A percentile compares a stretch with the other conserved stretches of the same genome.
These are phyloP conservation scores for Myxozyma neglecta DNA, from an alignment of 805 yeast genomes.

Conservation along the genomic window DNA sequence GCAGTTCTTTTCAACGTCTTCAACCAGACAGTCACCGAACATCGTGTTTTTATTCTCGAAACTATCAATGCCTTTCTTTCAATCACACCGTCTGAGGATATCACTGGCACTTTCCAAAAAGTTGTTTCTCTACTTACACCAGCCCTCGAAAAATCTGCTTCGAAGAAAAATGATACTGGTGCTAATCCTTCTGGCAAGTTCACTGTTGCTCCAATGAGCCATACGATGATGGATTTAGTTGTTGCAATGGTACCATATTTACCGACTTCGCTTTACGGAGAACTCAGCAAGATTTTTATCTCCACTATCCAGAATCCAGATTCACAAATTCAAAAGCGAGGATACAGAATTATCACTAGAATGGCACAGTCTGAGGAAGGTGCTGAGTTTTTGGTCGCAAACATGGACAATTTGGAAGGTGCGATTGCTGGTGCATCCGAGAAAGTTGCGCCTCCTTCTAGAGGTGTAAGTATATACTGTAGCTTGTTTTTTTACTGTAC, in stretches of 20 bases:
- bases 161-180: slow-evolving; percentile 40
- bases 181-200: slow-evolving; percentile 36
- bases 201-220: slow-evolving; percentile 56
- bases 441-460: slow-evolving; percentile 66
- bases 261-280: slow-evolving; percentile 66
- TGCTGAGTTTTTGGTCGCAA: slow-evolving; percentile 51
- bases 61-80: slow-evolving; percentile 79
- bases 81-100: slow-evolving; percentile 56
- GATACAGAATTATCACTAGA: slow-evolving; percentile 48
- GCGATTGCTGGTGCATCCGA: slow-evolving; percentile 19
- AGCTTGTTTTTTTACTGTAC: neutral
- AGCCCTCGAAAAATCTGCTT: slow-evolving; percentile 50
- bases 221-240: slow-evolving; percentile 88
- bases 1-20: slow-evolving; percentile 90
- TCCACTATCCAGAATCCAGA: slow-evolving; percentile 51
- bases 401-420: slow-evolving; percentile 56
- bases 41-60: slow-evolving; percentile 81
- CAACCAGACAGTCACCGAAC: slow-evolving; percentile 81
- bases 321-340: slow-evolving; percentile 30
- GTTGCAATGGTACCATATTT: slow-evolving; percentile 85
- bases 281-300: slow-evolving; percentile 75
- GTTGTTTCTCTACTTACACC: slow-evolving; percentile 76
- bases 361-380: slow-evolving; percentile 72
- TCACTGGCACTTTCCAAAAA: slow-evolving; percentile 76
- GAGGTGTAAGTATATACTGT: slow-evolving; percentile 42